These are phyloP conservation scores for Rubia balearica DNA, from an alignment of 305 asterid species.

Conservation along the genomic window DNA sequence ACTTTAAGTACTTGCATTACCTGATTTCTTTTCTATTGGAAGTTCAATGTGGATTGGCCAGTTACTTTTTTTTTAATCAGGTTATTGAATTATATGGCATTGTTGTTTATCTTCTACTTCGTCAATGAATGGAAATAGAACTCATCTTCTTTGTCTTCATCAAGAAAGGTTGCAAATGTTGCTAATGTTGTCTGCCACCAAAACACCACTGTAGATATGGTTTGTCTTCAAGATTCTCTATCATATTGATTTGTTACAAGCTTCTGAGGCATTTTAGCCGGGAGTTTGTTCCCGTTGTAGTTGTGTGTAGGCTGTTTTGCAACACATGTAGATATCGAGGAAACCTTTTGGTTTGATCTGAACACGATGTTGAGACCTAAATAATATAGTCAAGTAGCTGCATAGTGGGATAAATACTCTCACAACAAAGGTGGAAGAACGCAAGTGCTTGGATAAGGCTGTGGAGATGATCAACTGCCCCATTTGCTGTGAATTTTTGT, in stretches of 20 bases:
- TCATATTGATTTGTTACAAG: background rate
- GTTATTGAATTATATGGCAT: no score
- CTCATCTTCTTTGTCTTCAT: no score
- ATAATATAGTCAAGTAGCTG: no score
- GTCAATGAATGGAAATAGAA: background rate
- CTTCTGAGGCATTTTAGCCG: conserved; percentile 21
- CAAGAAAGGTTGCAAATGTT: conserved; percentile 15
- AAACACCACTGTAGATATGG: conserved; percentile 90
- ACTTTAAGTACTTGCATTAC: no score
- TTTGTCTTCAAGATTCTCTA: background rate
- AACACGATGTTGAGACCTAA: no score
- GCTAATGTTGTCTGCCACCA: conserved; percentile 84
- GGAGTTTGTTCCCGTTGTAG: conserved; percentile 25
- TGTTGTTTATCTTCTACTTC: background rate
- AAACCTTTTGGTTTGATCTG: no score
- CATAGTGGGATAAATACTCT: conserved; percentile 2
- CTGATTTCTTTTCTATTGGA: background rate
- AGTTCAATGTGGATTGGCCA: background rate
- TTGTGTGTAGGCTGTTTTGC: no score
- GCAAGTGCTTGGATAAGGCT: conserved; percentile 45
- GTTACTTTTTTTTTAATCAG: no score
- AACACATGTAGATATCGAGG: no score
- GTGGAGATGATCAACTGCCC: conserved; percentile 44
- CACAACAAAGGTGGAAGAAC: conserved; percentile 32
- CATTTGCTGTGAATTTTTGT: conserved; percentile 43